phyloP scores from a whole-genome alignment of 129 eudicot genomes.

The Lonicera japonica region DNA sequence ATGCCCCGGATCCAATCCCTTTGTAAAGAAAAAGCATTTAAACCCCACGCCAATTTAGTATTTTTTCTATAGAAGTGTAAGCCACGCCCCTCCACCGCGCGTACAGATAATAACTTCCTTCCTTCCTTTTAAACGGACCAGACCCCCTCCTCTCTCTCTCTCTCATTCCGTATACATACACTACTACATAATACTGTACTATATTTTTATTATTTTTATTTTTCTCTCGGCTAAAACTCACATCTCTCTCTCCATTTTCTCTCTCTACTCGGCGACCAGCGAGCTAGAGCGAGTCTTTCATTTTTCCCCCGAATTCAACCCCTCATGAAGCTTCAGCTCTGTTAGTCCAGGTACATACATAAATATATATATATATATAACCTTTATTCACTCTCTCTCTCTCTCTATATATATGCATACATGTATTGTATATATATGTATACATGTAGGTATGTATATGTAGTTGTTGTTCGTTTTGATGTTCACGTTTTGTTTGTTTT shows the following conservation, averaged over 20 bases:
- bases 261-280: slow-evolving; percentile 22
- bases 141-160: background rate
- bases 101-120: background rate
- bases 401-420: background rate
- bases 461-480: slow-evolving; percentile 8
- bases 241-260: slow-evolving; percentile 13
- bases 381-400: background rate
- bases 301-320: slow-evolving; percentile 18
- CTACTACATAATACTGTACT: no score
- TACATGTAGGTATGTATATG: slow-evolving; percentile 4
- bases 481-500: slow-evolving; percentile 33
- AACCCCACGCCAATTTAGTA: no score
- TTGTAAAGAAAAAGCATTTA: no score
- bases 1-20: no score
- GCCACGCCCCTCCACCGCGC: background rate
- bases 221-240: no score
- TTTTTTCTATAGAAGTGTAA: no score
- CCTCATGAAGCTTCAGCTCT: slow-evolving; percentile 23
- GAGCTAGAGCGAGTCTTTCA: slow-evolving; percentile 14
- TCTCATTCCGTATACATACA: no score
- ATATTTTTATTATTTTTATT: no score
- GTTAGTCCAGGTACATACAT: slow-evolving; percentile 9
- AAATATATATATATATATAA: background rate
- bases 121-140: background rate
- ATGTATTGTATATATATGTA: slow-evolving; percentile 1